A percentile compares a stretch with the other conserved stretches of the same genome.
These are phyloP conservation scores for Suillus sp. DNA, from an alignment of 768 basidiomycete genomes.

Conservation along the genomic window DNA sequence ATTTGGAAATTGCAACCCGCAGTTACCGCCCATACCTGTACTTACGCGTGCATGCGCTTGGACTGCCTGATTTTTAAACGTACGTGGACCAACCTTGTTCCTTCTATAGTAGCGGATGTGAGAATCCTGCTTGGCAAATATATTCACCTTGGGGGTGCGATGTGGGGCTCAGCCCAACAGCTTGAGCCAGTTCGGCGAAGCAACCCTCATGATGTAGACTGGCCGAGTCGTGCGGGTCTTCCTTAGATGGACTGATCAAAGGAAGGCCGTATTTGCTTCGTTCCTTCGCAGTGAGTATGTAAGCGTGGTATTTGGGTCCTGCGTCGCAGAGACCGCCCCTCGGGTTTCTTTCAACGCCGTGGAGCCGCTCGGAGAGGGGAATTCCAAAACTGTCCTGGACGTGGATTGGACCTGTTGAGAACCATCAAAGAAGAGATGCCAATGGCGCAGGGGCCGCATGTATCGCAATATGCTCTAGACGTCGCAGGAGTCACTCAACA, in stretches of 20 bases:
- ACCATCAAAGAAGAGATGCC: neutral
- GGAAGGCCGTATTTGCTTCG: neutral
- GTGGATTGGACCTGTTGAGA: neutral
- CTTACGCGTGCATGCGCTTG: neutral
- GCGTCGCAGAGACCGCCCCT: neutral
- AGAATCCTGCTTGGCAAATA: neutral
- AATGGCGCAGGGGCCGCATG: too few species aligned
- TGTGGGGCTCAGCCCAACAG: neutral
- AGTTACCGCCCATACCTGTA: neutral
- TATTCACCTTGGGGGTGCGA: neutral
- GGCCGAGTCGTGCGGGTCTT: neutral
- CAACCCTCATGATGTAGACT: neutral
- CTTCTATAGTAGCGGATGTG: neutral
- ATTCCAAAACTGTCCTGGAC: neutral
- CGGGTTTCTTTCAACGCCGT: conserved; percentile 1
- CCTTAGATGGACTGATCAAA: neutral
- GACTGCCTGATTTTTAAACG: neutral
- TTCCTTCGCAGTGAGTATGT: neutral
- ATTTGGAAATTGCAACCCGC: neutral
- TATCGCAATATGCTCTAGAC: neutral
- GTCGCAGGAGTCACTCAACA: neutral
- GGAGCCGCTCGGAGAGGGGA: neutral
- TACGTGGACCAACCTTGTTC: neutral
- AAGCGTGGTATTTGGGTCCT: neutral
- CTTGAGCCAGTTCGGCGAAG: neutral